Conservation (phyloP, 768 basidiomycete genomes). For the Pholiota conissans region DNA sequence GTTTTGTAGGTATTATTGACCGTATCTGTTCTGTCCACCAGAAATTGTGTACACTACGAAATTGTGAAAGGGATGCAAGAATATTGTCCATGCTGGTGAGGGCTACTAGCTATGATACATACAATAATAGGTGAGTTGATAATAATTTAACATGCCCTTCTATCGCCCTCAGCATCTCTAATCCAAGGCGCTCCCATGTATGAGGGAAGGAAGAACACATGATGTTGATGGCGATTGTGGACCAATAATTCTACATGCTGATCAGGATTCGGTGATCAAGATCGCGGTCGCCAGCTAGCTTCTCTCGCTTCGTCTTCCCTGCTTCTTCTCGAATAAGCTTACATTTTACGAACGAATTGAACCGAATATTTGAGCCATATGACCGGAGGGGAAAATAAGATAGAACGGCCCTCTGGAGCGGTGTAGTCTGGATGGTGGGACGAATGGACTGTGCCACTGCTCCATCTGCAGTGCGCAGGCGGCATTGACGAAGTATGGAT, state of each 20-base stretch:
- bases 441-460: not conserved
- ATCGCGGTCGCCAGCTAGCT: constrained; percentile 3
- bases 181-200: not conserved
- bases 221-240: not conserved
- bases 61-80: constrained; percentile 10
- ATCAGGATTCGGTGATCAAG: constrained; percentile 7
- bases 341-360: not conserved
- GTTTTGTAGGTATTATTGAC: not conserved
- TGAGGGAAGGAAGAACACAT: not conserved
- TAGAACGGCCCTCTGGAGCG: not conserved
- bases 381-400: not conserved
- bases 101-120: constrained; percentile 22
- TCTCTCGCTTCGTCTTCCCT: not conserved
- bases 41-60: not conserved
- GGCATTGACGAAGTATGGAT: not conserved
- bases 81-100: constrained; percentile 6
- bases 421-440: not conserved
- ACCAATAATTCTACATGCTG: constrained; percentile 4
- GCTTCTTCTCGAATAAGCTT: not conserved
- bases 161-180: not conserved
- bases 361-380: not conserved
- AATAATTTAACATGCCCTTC: constrained; percentile 14
- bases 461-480: not conserved
- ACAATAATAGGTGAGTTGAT: constrained; percentile 14
- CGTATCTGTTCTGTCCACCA: constrained; percentile 3